Evolutionary conservation across 2,329 filamentous ascomycete genomes (phyloP).

Genomic region (Mycogone perniciosa): DNA sequence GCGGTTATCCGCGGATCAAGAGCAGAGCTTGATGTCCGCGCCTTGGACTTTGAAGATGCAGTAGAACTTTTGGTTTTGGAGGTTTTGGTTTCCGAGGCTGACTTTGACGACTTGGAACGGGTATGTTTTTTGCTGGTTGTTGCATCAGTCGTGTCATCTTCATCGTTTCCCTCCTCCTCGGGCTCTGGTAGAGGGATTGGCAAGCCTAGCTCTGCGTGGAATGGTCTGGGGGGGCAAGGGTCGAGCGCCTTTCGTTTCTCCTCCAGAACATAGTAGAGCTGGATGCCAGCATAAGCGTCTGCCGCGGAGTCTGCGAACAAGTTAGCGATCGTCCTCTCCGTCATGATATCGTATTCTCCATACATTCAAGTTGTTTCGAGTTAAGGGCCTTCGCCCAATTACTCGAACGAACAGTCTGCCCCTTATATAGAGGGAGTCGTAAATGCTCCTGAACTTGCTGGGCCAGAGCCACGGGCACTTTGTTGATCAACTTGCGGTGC

Average conservation of each 20-base stretch:
- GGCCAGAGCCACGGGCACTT: slow-evolving; percentile 58
- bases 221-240: slow-evolving; percentile 65
- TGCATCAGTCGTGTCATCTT: slow-evolving; percentile 20
- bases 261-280: slow-evolving; percentile 68
- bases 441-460: slow-evolving; percentile 65
- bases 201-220: slow-evolving; percentile 58
- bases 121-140: background rate
- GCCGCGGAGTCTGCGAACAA: slow-evolving; percentile 60
- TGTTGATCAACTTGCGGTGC: slow-evolving; percentile 55
- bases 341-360: slow-evolving; percentile 25
- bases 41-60: background rate
- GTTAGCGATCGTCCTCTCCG: background rate
- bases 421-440: slow-evolving; percentile 70
- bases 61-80: slow-evolving; percentile 13
- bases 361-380: slow-evolving; percentile 62
- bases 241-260: slow-evolving; percentile 57
- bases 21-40: background rate
- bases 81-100: background rate
- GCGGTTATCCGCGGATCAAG: slow-evolving; percentile 37
- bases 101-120: background rate
- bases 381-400: slow-evolving; percentile 65
- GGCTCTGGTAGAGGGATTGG: slow-evolving; percentile 43
- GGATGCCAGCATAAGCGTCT: slow-evolving; percentile 73
- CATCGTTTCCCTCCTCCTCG: slow-evolving; percentile 21
- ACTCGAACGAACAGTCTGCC: slow-evolving; percentile 58